These are phyloP conservation scores for Fusarium cicatricum DNA, from an alignment of 2,329 filamentous ascomycete species.

Conservation along the genomic window DNA sequence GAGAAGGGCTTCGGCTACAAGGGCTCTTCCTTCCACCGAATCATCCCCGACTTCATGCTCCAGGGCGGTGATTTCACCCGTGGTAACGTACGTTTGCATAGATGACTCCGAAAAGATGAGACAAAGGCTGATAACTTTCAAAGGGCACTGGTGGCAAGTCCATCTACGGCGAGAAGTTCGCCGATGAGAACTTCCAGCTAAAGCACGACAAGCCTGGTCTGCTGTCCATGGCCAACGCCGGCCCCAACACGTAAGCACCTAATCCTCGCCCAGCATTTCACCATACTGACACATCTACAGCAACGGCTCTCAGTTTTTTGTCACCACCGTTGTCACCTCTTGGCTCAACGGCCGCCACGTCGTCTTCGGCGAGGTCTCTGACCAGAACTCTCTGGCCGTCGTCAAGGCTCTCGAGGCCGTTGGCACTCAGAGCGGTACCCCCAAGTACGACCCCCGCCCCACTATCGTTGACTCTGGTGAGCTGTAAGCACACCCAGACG, in stretches of 20 bases:
- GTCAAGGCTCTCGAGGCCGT: constrained; percentile 70
- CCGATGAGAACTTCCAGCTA: constrained; percentile 87
- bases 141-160: constrained; percentile 93
- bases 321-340: constrained; percentile 89
- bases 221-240: constrained; percentile 95
- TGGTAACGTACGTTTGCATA: constrained; percentile 73
- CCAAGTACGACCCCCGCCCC: constrained; percentile 65
- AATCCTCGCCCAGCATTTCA: not conserved
- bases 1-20: constrained; percentile 86
- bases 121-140: constrained; percentile 28
- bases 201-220: constrained; percentile 80
- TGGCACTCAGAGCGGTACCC: constrained; percentile 62
- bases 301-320: constrained; percentile 98
- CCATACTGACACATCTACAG: constrained; percentile 58
- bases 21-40: constrained; percentile 87
- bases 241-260: constrained; percentile 81
- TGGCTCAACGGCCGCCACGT: constrained; percentile 88
- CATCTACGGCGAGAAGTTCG: constrained; percentile 95
- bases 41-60: constrained; percentile 94
- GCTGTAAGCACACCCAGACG: constrained; percentile 47
- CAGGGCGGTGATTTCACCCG: constrained; percentile 97
- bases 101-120: not conserved
- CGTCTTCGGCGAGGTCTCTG: constrained; percentile 80
- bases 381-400: constrained; percentile 56
- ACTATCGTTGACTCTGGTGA: constrained; percentile 65